These are phyloP conservation scores for Chlamydomonas reinhardtii DNA, from an alignment of 163 green algal species.

Conservation along the genomic window DNA sequence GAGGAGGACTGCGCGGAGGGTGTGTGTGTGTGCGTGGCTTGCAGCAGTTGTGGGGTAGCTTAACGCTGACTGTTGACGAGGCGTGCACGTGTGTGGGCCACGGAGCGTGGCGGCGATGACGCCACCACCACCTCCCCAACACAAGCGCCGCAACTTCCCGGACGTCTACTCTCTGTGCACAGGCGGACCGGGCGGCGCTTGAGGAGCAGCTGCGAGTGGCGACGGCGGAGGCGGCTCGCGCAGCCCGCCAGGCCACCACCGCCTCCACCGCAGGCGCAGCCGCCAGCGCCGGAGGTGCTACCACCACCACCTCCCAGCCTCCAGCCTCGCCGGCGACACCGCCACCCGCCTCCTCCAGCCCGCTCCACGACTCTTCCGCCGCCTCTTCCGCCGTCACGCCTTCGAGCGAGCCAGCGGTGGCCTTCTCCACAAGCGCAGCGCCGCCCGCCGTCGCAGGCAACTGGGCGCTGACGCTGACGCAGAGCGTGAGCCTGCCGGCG, in stretches of 20 bases:
- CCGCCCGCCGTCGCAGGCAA: too few species aligned
- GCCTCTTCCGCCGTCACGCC: not conserved
- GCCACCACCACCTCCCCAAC: too few species aligned
- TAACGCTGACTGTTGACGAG: too few species aligned
- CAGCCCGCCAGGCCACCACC: not conserved
- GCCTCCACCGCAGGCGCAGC: not conserved
- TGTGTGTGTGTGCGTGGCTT: not conserved
- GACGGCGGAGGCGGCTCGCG: slow-evolving; percentile 7
- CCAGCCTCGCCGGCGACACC: too few species aligned
- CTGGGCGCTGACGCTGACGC: not conserved
- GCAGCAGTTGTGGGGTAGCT: too few species aligned
- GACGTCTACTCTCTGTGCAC: too few species aligned
- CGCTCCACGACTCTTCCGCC: not conserved
- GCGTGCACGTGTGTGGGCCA: too few species aligned
- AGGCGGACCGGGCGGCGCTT: not conserved
- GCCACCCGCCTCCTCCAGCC: not conserved
- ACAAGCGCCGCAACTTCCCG: too few species aligned
- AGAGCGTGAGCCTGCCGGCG: slow-evolving; percentile 9
- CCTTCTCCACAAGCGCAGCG: too few species aligned
- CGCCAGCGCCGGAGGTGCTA: not conserved
- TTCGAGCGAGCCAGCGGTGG: not conserved
- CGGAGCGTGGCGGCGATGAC: too few species aligned
- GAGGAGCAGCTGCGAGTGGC: slow-evolving; percentile 21
- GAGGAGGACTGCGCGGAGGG: not conserved
- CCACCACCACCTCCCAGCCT: not conserved